These are phyloP conservation scores for Orbilia javanica DNA, from an alignment of 2,329 filamentous ascomycete species.

Conservation along the genomic window DNA sequence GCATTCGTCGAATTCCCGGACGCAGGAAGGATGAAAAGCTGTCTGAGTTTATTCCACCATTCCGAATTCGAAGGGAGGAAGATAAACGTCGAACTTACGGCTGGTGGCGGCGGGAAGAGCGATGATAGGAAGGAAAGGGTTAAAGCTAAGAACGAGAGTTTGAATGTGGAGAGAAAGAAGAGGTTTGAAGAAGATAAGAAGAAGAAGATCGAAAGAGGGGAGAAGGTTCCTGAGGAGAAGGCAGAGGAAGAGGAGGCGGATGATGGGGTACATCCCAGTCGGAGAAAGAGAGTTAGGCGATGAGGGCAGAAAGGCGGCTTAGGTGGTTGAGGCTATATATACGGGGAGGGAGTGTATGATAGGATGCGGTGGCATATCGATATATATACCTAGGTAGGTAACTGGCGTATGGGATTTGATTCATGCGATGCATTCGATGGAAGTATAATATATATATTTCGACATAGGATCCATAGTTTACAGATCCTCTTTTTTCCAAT, in stretches of 20 bases:
- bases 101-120: slow-evolving; percentile 85
- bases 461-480: slow-evolving; percentile 8
- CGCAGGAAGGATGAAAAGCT: slow-evolving; percentile 91
- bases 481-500: no score
- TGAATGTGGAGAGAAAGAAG: slow-evolving; percentile 73
- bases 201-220: slow-evolving; percentile 36
- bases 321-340: not conserved
- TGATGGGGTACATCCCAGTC: slow-evolving; percentile 59
- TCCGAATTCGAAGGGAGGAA: slow-evolving; percentile 78
- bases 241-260: slow-evolving; percentile 60
- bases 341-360: slow-evolving; percentile 13
- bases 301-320: not conserved
- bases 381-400: not conserved
- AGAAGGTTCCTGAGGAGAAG: slow-evolving; percentile 60
- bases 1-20: slow-evolving; percentile 90
- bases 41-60: slow-evolving; percentile 90
- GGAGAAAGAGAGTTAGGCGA: slow-evolving; percentile 59
- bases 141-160: slow-evolving; percentile 84
- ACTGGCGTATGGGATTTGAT: not conserved
- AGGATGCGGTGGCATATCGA: not conserved
- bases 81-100: slow-evolving; percentile 94
- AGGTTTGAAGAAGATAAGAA: slow-evolving; percentile 46
- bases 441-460: slow-evolving; percentile 8
- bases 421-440: slow-evolving; percentile 24
- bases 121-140: slow-evolving; percentile 80